A percentile compares a stretch with the other conserved stretches of the same genome.
phyloP scores from a whole-genome alignment of 1,284 basidiomycete species.

The Coniophora puteana region DNA sequence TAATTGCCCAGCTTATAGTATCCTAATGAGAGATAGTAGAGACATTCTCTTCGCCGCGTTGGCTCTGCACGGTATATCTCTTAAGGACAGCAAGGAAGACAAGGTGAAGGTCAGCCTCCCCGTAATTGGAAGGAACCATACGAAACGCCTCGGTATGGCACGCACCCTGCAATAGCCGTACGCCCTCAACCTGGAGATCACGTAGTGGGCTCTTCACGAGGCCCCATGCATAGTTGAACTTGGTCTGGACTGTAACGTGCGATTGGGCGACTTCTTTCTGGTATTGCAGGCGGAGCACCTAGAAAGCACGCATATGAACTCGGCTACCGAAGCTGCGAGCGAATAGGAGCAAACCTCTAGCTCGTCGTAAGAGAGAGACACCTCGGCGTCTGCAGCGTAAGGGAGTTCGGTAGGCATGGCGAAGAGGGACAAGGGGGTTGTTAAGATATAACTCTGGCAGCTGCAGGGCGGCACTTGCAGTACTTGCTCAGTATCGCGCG shows the following conservation, averaged over 20 bases:
- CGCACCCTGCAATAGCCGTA: constrained; percentile 87
- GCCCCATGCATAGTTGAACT: constrained; percentile 98
- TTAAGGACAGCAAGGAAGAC: constrained; percentile 29
- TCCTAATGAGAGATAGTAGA: constrained; percentile 96
- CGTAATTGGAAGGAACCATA: constrained; percentile 1
- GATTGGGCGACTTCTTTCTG: constrained; percentile 81
- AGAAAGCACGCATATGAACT: constrained; percentile 8
- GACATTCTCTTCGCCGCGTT: constrained; percentile 85
- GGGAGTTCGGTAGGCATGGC: constrained; percentile 82
- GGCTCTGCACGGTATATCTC: constrained; percentile 94
- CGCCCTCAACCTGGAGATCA: constrained; percentile 87
- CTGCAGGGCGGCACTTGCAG: constrained; percentile 20
- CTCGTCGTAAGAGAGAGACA: constrained; percentile 86
- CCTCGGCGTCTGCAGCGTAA: constrained; percentile 93
- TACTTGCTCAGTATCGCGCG: no score
- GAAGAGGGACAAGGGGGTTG: constrained; percentile 5
- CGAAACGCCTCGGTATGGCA: no score
- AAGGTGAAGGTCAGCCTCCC: constrained; percentile 2
- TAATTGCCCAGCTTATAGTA: constrained; percentile 98
- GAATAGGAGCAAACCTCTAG: constrained; percentile 57
- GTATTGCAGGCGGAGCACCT: constrained; percentile 87
- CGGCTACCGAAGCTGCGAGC: constrained; percentile 2
- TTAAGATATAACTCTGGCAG: constrained; percentile 6
- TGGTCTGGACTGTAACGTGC: constrained; percentile 92
- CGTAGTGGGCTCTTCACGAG: constrained; percentile 84